A percentile compares a stretch with the other conserved stretches of the same genome.
Evolutionary conservation across 1,139 yeast species (phyloP).

Genomic region (Casaregolazyma suthepensis): DNA sequence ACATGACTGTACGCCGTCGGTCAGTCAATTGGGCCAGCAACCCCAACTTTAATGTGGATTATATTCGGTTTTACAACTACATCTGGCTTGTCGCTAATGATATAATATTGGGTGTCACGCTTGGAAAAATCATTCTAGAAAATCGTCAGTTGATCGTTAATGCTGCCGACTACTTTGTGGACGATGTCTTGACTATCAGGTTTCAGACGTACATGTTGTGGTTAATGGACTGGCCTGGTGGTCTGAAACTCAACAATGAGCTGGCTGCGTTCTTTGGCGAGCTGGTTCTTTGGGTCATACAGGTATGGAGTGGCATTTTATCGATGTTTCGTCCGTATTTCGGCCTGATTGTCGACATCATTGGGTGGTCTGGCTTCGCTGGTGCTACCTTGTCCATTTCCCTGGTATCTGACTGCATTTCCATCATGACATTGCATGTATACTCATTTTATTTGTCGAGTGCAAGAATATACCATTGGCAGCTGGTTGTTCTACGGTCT

Average conservation of each 20-base stretch:
- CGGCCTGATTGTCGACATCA: slow-evolving; percentile 29
- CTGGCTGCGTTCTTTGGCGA: slow-evolving; percentile 84
- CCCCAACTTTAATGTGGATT: slow-evolving; percentile 47
- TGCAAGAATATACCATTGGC: slow-evolving; percentile 73
- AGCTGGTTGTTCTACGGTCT: slow-evolving; percentile 60
- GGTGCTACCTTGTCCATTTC: slow-evolving; percentile 67
- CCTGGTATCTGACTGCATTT: slow-evolving; percentile 55
- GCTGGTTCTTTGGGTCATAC: slow-evolving; percentile 76
- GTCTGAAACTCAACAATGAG: slow-evolving; percentile 84
- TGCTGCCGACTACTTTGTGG: slow-evolving; percentile 30
- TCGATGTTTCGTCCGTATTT: slow-evolving; percentile 30
- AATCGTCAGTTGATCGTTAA: slow-evolving; percentile 37
- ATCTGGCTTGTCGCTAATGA: slow-evolving; percentile 86
- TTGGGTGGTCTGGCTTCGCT: slow-evolving; percentile 44
- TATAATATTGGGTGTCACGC: slow-evolving; percentile 61
- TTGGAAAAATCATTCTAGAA: slow-evolving; percentile 47
- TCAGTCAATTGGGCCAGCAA: slow-evolving; percentile 33
- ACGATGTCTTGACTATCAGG: slow-evolving; percentile 36
- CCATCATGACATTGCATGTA: slow-evolving; percentile 63
- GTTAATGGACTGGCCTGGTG: slow-evolving; percentile 90
- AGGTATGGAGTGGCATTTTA: slow-evolving; percentile 47
- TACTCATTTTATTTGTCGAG: slow-evolving; percentile 73
- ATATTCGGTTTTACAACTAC: slow-evolving; percentile 81
- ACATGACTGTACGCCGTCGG: slow-evolving; percentile 44
- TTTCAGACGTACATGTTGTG: slow-evolving; percentile 53